These are phyloP conservation scores for Blastosporella zonata DNA, from an alignment of 1,284 basidiomycete genomes.

Conservation along the genomic window DNA sequence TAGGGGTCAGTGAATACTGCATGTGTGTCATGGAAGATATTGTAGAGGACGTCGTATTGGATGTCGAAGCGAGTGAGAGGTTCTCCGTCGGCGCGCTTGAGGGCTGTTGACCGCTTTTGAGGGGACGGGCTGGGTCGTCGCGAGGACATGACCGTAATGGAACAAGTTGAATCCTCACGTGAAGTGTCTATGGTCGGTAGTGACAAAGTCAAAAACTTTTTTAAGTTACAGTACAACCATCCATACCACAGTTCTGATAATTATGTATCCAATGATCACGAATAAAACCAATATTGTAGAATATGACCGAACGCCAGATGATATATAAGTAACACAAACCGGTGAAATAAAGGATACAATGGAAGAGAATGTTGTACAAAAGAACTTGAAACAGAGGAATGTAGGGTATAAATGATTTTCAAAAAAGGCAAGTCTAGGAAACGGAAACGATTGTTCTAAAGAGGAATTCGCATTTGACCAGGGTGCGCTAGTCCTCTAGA, in stretches of 20 bases:
- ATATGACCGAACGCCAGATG: slow-evolving; percentile 14
- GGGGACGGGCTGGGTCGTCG: slow-evolving; percentile 32
- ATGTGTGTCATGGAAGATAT: slow-evolving; percentile 58
- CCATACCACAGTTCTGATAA: slow-evolving; percentile 5
- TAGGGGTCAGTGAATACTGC: slow-evolving; percentile 68
- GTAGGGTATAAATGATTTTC: slow-evolving; percentile 16
- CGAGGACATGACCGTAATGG: slow-evolving; percentile 24
- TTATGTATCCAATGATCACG: slow-evolving; percentile 9
- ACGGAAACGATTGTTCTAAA: neutral
- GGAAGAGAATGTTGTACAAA: slow-evolving; percentile 12
- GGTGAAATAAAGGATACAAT: slow-evolving; percentile 23
- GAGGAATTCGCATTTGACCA: neutral
- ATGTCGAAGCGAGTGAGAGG: slow-evolving; percentile 64
- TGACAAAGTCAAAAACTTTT: no score
- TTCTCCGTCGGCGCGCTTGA: slow-evolving; percentile 61
- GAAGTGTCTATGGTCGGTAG: no score
- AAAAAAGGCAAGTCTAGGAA: slow-evolving; percentile 11
- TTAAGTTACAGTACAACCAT: no score
- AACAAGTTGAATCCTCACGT: slow-evolving; percentile 7
- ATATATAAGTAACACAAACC: slow-evolving; percentile 13
- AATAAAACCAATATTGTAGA: slow-evolving; percentile 21
- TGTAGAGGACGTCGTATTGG: slow-evolving; percentile 71
- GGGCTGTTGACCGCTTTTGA: slow-evolving; percentile 33
- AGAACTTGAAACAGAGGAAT: slow-evolving; percentile 3
- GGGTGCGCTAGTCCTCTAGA: slow-evolving; percentile 7